Percentiles rank a stretch among this genome's conserved stretches.
Conservation (phyloP, 805 yeast genomes). For the Candida stauntonica region DNA sequence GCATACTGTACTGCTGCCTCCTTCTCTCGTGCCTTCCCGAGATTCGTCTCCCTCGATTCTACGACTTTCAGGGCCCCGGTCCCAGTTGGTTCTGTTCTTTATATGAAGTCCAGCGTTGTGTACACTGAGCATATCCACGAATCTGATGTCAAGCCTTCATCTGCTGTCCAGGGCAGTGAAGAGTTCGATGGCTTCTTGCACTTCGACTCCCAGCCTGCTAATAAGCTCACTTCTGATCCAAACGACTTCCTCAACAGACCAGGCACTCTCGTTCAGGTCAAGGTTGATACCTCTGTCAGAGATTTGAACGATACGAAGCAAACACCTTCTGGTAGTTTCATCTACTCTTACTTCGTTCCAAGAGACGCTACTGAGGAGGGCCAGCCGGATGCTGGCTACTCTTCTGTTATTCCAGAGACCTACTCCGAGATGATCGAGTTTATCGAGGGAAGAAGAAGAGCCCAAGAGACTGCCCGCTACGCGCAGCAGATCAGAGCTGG, state of each 20-base stretch:
- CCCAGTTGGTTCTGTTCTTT: conserved; percentile 89
- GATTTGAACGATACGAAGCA: conserved; percentile 55
- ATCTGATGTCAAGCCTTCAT: conserved; percentile 15
- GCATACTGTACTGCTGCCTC: conserved; percentile 93
- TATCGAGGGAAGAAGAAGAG: conserved; percentile 87
- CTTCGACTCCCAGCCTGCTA: conserved; percentile 57
- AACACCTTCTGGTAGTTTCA: conserved; percentile 80
- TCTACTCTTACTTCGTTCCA: conserved; percentile 85
- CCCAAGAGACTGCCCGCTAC: conserved; percentile 72
- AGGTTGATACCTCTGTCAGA: conserved; percentile 78
- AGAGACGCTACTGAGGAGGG: conserved; percentile 38
- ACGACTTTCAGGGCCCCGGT: conserved; percentile 93
- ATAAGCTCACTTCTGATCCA: conserved; percentile 42
- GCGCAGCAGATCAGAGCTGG: conserved; percentile 40
- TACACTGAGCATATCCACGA: conserved; percentile 78
- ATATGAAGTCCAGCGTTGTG: conserved; percentile 75
- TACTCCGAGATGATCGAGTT: conserved; percentile 91
- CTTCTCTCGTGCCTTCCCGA: conserved; percentile 77
- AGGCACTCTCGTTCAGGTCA: conserved; percentile 88
- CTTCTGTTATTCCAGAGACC: conserved; percentile 79
- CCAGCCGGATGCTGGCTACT: conserved; percentile 47
- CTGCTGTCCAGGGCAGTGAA: conserved; percentile 10
- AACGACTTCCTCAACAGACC: conserved; percentile 63
- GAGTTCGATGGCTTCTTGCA: conserved; percentile 32
- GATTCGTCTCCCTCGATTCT: conserved; percentile 86